A percentile compares a stretch with the other conserved stretches of the same genome.
Evolutionary conservation across 257 asterid genomes (phyloP).

Genomic region (Jasminum sambac): DNA sequence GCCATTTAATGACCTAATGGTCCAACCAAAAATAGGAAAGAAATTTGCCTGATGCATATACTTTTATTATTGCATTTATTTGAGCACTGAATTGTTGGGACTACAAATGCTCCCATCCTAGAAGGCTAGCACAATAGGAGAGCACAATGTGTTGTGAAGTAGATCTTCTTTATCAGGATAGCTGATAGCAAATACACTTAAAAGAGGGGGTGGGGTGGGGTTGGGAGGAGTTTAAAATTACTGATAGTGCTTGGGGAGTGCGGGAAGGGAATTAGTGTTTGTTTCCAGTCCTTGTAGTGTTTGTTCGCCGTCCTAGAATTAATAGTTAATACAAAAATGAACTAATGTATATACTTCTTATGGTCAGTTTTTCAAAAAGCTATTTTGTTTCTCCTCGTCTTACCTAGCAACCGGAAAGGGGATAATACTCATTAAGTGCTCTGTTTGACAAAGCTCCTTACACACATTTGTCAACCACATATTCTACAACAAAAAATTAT

Average conservation of each 20-base stretch:
- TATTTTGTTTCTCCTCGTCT: background rate
- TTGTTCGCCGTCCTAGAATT: no score
- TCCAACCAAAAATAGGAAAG: background rate
- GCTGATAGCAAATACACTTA: background rate
- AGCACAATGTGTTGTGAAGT: background rate
- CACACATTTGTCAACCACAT: no score
- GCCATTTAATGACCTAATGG: background rate
- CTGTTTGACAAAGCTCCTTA: no score
- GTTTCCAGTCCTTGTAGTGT: background rate
- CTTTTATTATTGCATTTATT: background rate
- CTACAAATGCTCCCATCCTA: background rate
- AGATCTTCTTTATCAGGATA: background rate
- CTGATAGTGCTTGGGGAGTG: background rate
- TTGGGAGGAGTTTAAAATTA: no score
- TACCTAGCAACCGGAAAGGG: background rate
- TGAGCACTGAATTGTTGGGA: background rate
- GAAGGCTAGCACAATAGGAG: background rate
- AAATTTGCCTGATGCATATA: background rate
- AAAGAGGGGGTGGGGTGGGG: no score
- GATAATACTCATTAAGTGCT: background rate
- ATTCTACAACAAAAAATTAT: no score
- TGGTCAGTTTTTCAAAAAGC: background rate
- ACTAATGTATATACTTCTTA: background rate
- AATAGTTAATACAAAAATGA: background rate
- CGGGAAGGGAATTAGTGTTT: background rate